Evolutionary conservation across 2,329 filamentous ascomycete species (phyloP).

Genomic region (Neoscytalidium dimidiatum): DNA sequence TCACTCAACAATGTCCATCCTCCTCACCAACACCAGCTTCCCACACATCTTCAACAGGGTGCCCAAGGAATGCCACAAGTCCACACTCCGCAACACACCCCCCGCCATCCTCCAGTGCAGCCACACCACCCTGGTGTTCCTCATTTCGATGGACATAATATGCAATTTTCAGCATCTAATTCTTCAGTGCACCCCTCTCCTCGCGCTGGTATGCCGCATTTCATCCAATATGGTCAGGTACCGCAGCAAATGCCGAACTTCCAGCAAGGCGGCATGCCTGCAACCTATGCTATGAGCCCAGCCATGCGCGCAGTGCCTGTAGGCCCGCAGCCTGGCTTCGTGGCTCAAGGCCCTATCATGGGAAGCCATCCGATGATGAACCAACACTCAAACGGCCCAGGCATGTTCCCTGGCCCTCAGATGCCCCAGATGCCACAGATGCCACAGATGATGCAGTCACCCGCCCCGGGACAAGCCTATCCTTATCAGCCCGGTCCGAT

Average conservation of each 20-base stretch:
- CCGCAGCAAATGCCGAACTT: slow-evolving; percentile 52
- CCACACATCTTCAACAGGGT: slow-evolving; percentile 77
- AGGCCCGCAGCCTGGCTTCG: slow-evolving; percentile 70
- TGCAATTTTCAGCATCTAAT: slow-evolving; percentile 80
- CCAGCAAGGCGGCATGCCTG: slow-evolving; percentile 59
- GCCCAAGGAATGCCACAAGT: slow-evolving; percentile 67
- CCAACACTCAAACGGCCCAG: slow-evolving; percentile 65
- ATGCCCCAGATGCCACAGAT: slow-evolving; percentile 14
- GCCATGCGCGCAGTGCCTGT: slow-evolving; percentile 70
- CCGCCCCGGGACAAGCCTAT: slow-evolving; percentile 66
- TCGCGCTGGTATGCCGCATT: slow-evolving; percentile 65
- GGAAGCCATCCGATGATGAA: slow-evolving; percentile 78
- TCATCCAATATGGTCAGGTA: slow-evolving; percentile 70
- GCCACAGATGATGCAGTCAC: slow-evolving; percentile 66
- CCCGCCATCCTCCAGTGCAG: slow-evolving; percentile 74
- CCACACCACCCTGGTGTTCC: slow-evolving; percentile 70
- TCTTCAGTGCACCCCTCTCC: slow-evolving; percentile 83
- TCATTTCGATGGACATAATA: slow-evolving; percentile 80
- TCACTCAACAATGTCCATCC: slow-evolving; percentile 64
- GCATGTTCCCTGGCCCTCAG: slow-evolving; percentile 63
- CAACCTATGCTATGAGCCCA: slow-evolving; percentile 69
- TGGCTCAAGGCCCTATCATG: slow-evolving; percentile 72
- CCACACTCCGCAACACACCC: slow-evolving; percentile 73
- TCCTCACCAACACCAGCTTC: slow-evolving; percentile 81
- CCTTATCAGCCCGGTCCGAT: slow-evolving; percentile 56